Percentiles rank a stretch among this genome's conserved stretches.
phyloP scores from a whole-genome alignment of 345 rosid genomes.

The Citrus unshiu region DNA sequence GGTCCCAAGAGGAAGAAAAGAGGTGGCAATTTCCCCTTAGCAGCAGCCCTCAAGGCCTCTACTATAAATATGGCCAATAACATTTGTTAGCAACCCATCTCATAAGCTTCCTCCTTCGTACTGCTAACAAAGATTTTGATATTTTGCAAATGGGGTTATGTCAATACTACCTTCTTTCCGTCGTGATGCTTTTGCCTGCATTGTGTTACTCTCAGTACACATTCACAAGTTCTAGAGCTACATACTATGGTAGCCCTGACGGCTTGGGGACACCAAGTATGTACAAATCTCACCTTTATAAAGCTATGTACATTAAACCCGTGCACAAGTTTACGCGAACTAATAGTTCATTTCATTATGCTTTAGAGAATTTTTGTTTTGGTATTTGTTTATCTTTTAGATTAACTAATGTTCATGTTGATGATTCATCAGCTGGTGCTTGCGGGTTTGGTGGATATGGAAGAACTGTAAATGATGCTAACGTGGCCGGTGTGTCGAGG shows the following conservation, averaged over 20 bases:
- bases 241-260: slow-evolving; percentile 83
- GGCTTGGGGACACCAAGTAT: slow-evolving; percentile 78
- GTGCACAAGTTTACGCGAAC: neutral
- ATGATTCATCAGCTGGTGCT: slow-evolving; percentile 56
- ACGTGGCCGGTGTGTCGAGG: slow-evolving; percentile 75
- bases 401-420: neutral
- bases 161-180: slow-evolving; percentile 14
- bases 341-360: neutral
- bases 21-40: slow-evolving; percentile 1
- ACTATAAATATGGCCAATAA: slow-evolving; percentile 28
- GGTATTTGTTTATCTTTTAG: too few species aligned
- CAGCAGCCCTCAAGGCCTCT: slow-evolving; percentile 11
- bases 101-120: neutral
- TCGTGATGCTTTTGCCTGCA: slow-evolving; percentile 39
- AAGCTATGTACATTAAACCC: too few species aligned
- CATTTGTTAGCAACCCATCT: neutral
- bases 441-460: slow-evolving; percentile 86
- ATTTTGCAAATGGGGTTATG: slow-evolving; percentile 19
- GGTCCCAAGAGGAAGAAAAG: neutral
- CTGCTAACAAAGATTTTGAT: neutral
- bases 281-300: slow-evolving; percentile 5
- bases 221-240: slow-evolving; percentile 58
- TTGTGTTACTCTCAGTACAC: slow-evolving; percentile 31
- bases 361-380: neutral
- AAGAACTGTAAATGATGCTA: slow-evolving; percentile 65